Conservation (phyloP, 805 yeast genomes). For the baker's yeast (Saccharomyces cerevisiae) region DNA sequence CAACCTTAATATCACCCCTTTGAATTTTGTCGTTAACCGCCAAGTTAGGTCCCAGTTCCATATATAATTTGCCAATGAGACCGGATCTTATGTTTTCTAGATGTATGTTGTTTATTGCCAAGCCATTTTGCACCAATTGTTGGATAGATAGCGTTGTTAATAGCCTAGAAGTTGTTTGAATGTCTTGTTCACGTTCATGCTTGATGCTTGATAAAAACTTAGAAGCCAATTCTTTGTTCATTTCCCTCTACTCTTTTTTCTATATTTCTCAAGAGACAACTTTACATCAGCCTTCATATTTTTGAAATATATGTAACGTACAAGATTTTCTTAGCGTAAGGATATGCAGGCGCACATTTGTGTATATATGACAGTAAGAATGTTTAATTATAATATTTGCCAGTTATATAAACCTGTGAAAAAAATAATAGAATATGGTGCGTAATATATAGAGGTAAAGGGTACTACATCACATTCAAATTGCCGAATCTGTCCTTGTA, state of each 20-base stretch:
- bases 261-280: not conserved
- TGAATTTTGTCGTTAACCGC: conserved; percentile 30
- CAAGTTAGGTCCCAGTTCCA: conserved; percentile 57
- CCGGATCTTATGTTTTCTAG: conserved; percentile 64
- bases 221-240: conserved; percentile 31
- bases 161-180: conserved; percentile 37
- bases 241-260: not conserved
- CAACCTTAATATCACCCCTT: conserved; percentile 52
- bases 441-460: not conserved
- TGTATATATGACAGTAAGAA: not conserved
- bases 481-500: conserved; percentile 98
- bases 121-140: conserved; percentile 58
- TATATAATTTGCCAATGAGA: conserved; percentile 50
- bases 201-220: conserved; percentile 35
- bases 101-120: conserved; percentile 62
- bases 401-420: conserved; percentile 4
- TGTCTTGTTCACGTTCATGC: conserved; percentile 47
- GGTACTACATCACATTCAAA: conserved; percentile 71
- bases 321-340: not conserved
- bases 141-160: conserved; percentile 49
- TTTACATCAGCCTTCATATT: not conserved
- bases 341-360: not conserved
- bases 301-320: not conserved
- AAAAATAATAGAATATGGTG: not conserved
- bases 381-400: not conserved